These are phyloP conservation scores for Aspergillus mulundensis DNA, from an alignment of 495 filamentous ascomycete species.

Conservation along the genomic window DNA sequence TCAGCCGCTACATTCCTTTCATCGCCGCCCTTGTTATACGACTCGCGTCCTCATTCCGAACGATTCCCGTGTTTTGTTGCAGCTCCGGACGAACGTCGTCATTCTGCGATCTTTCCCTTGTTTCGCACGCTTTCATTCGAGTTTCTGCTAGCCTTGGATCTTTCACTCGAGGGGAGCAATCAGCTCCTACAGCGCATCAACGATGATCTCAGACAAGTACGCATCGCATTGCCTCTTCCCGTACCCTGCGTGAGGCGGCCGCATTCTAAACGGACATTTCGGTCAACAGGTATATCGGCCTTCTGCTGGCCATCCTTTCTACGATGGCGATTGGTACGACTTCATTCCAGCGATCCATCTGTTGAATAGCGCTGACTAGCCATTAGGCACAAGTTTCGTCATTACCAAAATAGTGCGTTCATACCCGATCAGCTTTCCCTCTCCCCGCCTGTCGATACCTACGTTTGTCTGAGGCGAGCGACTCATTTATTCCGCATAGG, in stretches of 20 bases:
- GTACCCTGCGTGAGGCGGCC: slow-evolving; percentile 11
- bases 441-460: slow-evolving; percentile 3
- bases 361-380: slow-evolving; percentile 16
- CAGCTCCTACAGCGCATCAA: slow-evolving; percentile 44
- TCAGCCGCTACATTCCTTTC: slow-evolving; percentile 17
- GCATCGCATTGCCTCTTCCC: slow-evolving; percentile 18
- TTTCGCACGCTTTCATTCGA: slow-evolving; percentile 1
- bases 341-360: slow-evolving; percentile 7
- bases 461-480: background rate
- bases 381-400: slow-evolving; percentile 80
- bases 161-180: slow-evolving; percentile 36
- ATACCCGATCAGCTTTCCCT: slow-evolving; percentile 10
- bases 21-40: slow-evolving; percentile 10
- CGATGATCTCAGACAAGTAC: slow-evolving; percentile 86
- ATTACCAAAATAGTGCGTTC: slow-evolving; percentile 84
- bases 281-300: slow-evolving; percentile 76
- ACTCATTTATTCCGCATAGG: slow-evolving; percentile 48
- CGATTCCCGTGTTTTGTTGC: slow-evolving; percentile 11
- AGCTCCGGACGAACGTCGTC: slow-evolving; percentile 13
- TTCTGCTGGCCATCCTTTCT: slow-evolving; percentile 82
- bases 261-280: slow-evolving; percentile 31
- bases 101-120: slow-evolving; percentile 4
- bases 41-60: slow-evolving; percentile 6
- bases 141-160: slow-evolving; percentile 36
- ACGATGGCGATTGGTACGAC: slow-evolving; percentile 87